phyloP scores from a whole-genome alignment of 2,329 filamentous ascomycete genomes.

The Teratosphaeria zuluensis region DNA sequence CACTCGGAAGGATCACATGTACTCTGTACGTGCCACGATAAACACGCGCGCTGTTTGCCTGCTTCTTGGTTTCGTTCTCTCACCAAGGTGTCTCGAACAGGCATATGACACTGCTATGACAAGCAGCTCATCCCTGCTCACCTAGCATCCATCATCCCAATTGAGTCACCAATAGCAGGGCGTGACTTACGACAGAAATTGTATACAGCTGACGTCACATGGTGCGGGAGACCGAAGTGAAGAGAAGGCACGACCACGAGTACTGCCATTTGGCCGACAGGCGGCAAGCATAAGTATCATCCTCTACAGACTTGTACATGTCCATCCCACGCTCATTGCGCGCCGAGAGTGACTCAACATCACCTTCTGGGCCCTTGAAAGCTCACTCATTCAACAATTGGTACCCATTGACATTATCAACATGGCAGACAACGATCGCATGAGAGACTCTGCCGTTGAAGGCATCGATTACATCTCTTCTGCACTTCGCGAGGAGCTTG shows the following conservation, averaged over 20 bases:
- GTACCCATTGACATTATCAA: background rate
- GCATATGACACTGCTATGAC: background rate
- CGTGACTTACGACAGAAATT: background rate
- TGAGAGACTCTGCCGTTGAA: background rate
- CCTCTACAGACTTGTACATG: background rate
- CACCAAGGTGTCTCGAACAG: background rate
- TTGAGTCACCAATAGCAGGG: background rate
- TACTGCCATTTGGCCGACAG: background rate
- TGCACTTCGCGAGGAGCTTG: slow-evolving; percentile 65
- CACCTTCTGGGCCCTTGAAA: background rate
- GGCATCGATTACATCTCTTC: slow-evolving; percentile 3
- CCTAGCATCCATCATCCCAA: background rate
- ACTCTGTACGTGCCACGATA: background rate
- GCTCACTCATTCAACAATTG: background rate
- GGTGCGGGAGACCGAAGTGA: background rate
- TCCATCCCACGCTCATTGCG: background rate
- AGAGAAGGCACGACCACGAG: background rate
- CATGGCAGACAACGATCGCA: background rate
- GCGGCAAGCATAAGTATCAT: background rate
- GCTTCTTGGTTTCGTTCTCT: background rate
- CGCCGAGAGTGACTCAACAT: background rate
- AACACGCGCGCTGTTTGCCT: background rate
- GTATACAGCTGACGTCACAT: background rate
- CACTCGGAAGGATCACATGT: background rate
- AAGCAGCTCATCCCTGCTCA: background rate